Evolutionary conservation across 139 green algal genomes (phyloP).

Genomic region (Astrephomene gubernaculifera): DNA sequence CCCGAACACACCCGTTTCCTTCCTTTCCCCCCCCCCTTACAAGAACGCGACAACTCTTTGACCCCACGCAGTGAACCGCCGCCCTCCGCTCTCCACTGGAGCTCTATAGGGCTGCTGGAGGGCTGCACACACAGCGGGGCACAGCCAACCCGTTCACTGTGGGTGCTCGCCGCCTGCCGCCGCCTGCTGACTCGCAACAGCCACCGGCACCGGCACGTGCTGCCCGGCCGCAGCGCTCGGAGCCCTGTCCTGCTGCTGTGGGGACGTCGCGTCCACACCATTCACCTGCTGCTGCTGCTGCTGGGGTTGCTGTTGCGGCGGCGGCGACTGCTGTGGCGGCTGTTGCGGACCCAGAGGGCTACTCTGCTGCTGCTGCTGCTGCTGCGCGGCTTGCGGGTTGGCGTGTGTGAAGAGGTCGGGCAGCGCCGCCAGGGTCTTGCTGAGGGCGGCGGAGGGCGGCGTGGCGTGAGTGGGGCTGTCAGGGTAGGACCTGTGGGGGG

Average conservation of each 20-base stretch:
- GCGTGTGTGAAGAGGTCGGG: background rate
- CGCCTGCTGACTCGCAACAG: too few relatives aligned
- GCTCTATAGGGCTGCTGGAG: too few relatives aligned
- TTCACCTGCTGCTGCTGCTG: background rate
- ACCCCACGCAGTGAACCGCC: background rate
- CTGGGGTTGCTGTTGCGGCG: too few relatives aligned
- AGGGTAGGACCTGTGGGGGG: background rate
- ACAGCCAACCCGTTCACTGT: too few relatives aligned
- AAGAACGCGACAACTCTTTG: background rate
- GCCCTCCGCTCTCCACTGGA: background rate
- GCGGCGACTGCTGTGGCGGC: too few relatives aligned
- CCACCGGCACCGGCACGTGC: background rate
- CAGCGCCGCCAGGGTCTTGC: constrained; percentile 3
- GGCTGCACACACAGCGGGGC: too few relatives aligned
- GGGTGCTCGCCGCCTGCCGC: background rate
- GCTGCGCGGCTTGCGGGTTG: background rate
- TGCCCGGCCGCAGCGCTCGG: background rate
- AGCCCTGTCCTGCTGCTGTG: background rate
- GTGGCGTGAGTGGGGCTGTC: background rate
- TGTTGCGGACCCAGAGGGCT: too few relatives aligned
- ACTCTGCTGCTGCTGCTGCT: background rate
- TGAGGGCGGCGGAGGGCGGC: background rate
- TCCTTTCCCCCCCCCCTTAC: background rate
- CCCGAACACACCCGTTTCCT: background rate
- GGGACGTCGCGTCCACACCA: background rate